phyloP scores from a whole-genome alignment of 1,139 yeast species.

The Scheffersomyces cryptocercus region DNA sequence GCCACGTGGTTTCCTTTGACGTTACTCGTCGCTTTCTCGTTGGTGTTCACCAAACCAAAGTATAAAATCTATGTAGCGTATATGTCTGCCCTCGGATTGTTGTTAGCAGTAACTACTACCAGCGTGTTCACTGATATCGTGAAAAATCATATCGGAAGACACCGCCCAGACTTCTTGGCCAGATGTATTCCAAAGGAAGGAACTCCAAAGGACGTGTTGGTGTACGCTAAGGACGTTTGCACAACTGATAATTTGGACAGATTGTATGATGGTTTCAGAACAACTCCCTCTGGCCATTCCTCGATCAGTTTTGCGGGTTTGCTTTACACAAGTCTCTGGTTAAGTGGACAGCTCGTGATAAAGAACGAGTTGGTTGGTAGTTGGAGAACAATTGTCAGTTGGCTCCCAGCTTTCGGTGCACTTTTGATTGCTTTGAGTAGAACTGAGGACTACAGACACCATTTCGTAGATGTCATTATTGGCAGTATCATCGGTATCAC shows the following conservation, averaged over 20 bases:
- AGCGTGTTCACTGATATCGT: conserved; percentile 51
- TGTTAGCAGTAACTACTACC: conserved; percentile 39
- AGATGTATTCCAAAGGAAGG: conserved; percentile 63
- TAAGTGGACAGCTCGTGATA: conserved; percentile 58
- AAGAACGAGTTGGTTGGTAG: conserved; percentile 43
- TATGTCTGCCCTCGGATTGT: conserved; percentile 41
- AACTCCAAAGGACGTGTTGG: conserved; percentile 48
- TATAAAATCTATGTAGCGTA: conserved; percentile 41
- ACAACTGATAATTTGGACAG: conserved; percentile 45
- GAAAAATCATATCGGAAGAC: conserved; percentile 74
- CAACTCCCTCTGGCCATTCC: conserved; percentile 81
- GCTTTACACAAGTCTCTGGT: conserved; percentile 63
- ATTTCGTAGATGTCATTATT: conserved; percentile 64
- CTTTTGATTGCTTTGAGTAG: conserved; percentile 66
- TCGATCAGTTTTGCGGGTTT: conserved; percentile 67
- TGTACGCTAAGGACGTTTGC: conserved; percentile 61
- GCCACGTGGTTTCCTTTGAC: conserved; percentile 40
- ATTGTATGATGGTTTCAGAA: conserved; percentile 69
- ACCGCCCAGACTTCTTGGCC: conserved; percentile 75
- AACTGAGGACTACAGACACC: conserved; percentile 80
- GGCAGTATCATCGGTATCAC: conserved; percentile 58
- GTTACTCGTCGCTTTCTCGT: conserved; percentile 23
- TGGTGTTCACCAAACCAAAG: conserved; percentile 33
- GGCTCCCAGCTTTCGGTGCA: conserved; percentile 54
- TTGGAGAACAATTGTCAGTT: conserved; percentile 51